Evolutionary conservation across 805 yeast genomes (phyloP), one percentile per base, ranked within the genome.

Genomic region (Candida ulmi): DNA sequence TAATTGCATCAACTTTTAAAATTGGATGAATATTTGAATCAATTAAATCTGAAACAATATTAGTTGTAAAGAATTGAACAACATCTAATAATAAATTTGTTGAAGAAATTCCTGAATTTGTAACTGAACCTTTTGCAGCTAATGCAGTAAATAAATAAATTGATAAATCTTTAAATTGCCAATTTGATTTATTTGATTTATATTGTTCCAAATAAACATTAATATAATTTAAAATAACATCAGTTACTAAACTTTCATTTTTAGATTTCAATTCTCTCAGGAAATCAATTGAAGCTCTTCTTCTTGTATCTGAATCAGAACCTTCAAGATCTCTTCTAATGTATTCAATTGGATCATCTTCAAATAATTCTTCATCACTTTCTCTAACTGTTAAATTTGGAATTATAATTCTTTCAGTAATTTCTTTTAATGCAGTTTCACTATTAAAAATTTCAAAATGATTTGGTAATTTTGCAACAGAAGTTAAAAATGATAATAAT

Each of bases 281-380:
- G 55, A 93, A 88, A 54, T 88, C 97, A 2, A 95, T 86, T n/a
- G 97, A 80, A 0, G 96, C 80, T 51, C 95, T 78, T 61, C 97
- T 75, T 62, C 99, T 77, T 1, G 96, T 83, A 55, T 90, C 98
- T 12, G 83, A 76, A 58, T 91, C 98, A 0, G 95, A 81, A 6
- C 98, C 98, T 63, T 95, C 99, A 34, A 95, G 69, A 61, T 93
- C 99, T 45, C 95, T 74, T 54, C 98, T 76, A 17, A 90, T 90
- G 57, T 73, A 93, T 53, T 87, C 95, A 39, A 93, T 83, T 28
- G 99, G 99, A 57, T 93, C 99, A 62, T 93, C 99, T 62, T 93
- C 99, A 60, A 93, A 91, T 45, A 82, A 62, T 61, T 95, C 99
- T 54, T 87, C 88, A 57, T 93, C 99, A 2, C 83, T 71, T 41